Evolutionary conservation across 495 filamentous ascomycete genomes (phyloP).

Genomic region (Lindgomyces ingoldianus): DNA sequence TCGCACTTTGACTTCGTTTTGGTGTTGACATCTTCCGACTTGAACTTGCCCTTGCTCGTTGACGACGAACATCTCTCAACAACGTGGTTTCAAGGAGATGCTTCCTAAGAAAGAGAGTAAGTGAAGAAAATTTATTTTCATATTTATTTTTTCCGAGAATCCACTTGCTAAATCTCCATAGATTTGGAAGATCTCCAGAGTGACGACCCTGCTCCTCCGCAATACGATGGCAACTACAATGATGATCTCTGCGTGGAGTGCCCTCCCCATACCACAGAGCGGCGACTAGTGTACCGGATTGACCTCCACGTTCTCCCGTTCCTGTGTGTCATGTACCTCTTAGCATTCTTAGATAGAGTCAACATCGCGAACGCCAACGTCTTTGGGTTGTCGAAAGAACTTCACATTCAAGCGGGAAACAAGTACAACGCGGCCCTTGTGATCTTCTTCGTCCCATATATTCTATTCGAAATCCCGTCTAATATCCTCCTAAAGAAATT

Average conservation of each 20-base stretch:
- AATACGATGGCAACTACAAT: slow-evolving; percentile 5
- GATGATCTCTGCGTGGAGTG: slow-evolving; percentile 38
- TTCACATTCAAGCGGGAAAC: slow-evolving; percentile 57
- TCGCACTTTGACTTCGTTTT: no score
- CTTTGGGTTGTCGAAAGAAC: slow-evolving; percentile 63
- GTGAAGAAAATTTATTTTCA: not conserved
- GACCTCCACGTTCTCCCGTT: slow-evolving; percentile 81
- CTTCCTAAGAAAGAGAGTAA: slow-evolving; percentile 27
- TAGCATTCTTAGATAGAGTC: slow-evolving; percentile 72
- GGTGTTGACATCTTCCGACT: no score
- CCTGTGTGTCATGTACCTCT: slow-evolving; percentile 77
- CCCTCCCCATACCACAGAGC: slow-evolving; percentile 69
- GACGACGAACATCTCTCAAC: not conserved
- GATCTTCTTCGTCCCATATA: slow-evolving; percentile 93
- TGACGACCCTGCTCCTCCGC: slow-evolving; percentile 5
- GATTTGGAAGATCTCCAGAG: not conserved
- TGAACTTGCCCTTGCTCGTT: not conserved
- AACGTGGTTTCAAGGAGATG: not conserved
- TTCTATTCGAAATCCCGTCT: slow-evolving; percentile 83
- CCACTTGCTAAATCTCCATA: no score
- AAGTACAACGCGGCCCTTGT: slow-evolving; percentile 78
- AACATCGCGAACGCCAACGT: slow-evolving; percentile 56
- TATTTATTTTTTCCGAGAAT: no score
- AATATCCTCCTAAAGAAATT: slow-evolving; percentile 84
- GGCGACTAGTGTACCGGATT: slow-evolving; percentile 70